phyloP scores from a whole-genome alignment of 2,329 filamentous ascomycete species.

The Malbranchea cinnamomea region DNA sequence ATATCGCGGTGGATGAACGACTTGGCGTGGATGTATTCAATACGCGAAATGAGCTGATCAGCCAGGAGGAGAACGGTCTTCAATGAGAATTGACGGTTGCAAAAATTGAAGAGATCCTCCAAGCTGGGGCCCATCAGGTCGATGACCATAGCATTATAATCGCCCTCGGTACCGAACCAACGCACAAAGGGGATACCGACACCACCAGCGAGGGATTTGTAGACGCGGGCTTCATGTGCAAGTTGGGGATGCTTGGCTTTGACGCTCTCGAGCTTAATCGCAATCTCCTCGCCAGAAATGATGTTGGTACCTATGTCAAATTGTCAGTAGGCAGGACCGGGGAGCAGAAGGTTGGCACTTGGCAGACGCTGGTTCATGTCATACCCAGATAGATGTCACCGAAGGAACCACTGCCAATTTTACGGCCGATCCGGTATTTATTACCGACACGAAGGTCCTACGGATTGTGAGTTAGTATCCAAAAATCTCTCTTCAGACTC shows the following conservation, averaged over 20 bases:
- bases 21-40: constrained; percentile 99
- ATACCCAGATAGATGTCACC: constrained; percentile 89
- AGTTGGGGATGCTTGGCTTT: constrained; percentile 99
- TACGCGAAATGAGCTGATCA: constrained; percentile 96
- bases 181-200: constrained; percentile 97
- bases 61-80: constrained; percentile 95
- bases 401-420: constrained; percentile 95
- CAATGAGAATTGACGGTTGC: constrained; percentile 97
- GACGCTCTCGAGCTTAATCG: constrained; percentile 98
- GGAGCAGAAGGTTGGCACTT: too few relatives aligned
- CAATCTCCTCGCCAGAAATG: constrained; percentile 97
- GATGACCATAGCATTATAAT: constrained; percentile 99
- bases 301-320: constrained; percentile 95
- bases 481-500: too few relatives aligned
- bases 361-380: constrained; percentile 13
- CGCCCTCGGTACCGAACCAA: constrained; percentile 98
- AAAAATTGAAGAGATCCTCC: constrained; percentile 99
- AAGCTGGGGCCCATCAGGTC: constrained; percentile 89
- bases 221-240: constrained; percentile 92
- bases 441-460: constrained; percentile 98
- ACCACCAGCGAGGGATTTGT: constrained; percentile 77
- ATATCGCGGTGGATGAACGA: constrained; percentile 99
- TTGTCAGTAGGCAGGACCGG: too few relatives aligned
- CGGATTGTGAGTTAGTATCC: too few relatives aligned
- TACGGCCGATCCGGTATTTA: constrained; percentile 98